Percentiles rank a stretch among this genome's conserved stretches.
Evolutionary conservation across 345 rosid genomes (phyloP).

Genomic region (Gossypium stocksii): DNA sequence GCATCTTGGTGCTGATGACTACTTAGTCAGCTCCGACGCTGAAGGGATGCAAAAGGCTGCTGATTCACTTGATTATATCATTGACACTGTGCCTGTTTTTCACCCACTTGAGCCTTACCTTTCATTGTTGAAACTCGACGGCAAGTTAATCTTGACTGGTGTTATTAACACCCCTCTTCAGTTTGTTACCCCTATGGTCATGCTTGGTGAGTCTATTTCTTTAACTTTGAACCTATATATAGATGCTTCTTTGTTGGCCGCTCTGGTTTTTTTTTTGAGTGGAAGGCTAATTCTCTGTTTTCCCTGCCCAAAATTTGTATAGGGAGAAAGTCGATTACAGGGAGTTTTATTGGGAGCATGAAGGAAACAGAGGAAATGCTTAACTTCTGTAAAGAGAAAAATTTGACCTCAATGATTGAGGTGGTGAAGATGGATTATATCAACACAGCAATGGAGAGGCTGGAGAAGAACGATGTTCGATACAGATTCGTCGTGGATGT

Average conservation of each 20-base stretch:
- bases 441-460: conserved; percentile 83
- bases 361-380: conserved; percentile 85
- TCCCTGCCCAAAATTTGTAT: background rate
- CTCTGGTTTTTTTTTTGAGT: background rate
- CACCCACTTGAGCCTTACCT: conserved; percentile 86
- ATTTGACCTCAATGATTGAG: conserved; percentile 64
- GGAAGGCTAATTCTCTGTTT: no score
- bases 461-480: conserved; percentile 89
- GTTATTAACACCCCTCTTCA: conserved; percentile 68
- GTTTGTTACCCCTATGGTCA: conserved; percentile 41
- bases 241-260: no score
- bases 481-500: conserved; percentile 87
- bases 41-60: conserved; percentile 49
- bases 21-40: conserved; percentile 67
- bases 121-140: conserved; percentile 67
- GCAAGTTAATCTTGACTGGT: conserved; percentile 83
- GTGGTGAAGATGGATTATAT: conserved; percentile 75
- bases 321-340: conserved; percentile 76
- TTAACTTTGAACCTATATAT: no score
- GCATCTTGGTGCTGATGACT: conserved; percentile 82
- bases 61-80: conserved; percentile 77
- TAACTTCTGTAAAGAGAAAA: conserved; percentile 62
- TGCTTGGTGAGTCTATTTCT: conserved; percentile 56
- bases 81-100: conserved; percentile 80
- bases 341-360: conserved; percentile 82